Evolutionary conservation across 192 early-diverging fungal genomes (phyloP).

Genomic region (Geosiphon pyriformis): DNA sequence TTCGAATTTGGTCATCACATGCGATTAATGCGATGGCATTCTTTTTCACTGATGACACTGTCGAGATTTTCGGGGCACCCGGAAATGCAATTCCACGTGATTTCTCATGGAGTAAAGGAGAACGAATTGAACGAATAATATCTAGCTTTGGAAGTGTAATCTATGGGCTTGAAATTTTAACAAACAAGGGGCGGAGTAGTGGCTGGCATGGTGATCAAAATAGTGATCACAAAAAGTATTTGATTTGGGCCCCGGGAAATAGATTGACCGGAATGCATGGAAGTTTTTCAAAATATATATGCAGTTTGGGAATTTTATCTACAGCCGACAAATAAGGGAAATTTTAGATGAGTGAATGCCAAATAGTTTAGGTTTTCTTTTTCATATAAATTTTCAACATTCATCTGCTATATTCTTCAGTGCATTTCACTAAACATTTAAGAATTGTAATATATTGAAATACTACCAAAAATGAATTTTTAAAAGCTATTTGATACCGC

Average conservation of each 20-base stretch:
- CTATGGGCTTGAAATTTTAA: constrained; percentile 10
- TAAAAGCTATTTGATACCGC: too few species aligned
- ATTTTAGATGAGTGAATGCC: too few species aligned
- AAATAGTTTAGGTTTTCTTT: too few species aligned
- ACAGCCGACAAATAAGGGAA: too few species aligned
- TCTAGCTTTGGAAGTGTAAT: constrained; percentile 1
- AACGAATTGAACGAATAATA: neutral
- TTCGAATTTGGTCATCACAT: constrained; percentile 5
- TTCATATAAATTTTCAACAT: too few species aligned
- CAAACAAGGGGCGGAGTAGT: neutral
- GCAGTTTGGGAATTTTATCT: constrained; percentile 13
- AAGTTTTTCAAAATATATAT: constrained; percentile 12
- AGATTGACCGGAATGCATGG: constrained; percentile 1
- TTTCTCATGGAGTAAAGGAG: neutral
- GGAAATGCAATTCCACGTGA: neutral
- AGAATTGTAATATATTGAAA: too few species aligned
- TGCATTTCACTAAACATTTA: too few species aligned
- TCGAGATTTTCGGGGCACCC: neutral
- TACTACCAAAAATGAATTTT: too few species aligned
- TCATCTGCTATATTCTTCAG: too few species aligned
- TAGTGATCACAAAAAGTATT: neutral
- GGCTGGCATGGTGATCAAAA: neutral
- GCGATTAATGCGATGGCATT: constrained; percentile 10
- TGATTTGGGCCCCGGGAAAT: neutral
- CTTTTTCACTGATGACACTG: neutral